These are phyloP conservation scores for Tubosaeta sp. DNA, from an alignment of 768 basidiomycete species.

Conservation along the genomic window DNA sequence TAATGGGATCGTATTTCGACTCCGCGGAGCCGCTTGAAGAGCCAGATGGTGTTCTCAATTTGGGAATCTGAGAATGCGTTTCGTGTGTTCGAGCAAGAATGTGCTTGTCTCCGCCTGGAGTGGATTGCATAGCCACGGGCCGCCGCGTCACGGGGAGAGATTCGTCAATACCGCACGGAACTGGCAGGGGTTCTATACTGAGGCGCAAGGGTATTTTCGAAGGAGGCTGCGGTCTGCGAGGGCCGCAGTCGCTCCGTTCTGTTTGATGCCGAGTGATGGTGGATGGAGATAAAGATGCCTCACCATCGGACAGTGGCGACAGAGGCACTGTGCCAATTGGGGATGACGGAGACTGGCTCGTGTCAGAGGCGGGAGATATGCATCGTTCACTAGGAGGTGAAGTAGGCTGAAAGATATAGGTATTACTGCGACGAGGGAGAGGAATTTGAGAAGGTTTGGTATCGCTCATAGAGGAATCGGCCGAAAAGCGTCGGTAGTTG, in stretches of 20 bases:
- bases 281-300: background rate
- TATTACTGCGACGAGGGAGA: conserved; percentile 8
- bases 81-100: conserved; percentile 7
- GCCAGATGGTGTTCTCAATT: conserved; percentile 23
- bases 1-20: conserved; percentile 3
- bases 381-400: conserved; percentile 10
- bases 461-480: conserved; percentile 25
- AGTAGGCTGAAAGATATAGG: conserved; percentile 10
- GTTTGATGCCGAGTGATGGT: conserved; percentile 7
- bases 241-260: conserved; percentile 33
- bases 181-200: conserved; percentile 19
- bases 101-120: conserved; percentile 8
- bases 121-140: background rate
- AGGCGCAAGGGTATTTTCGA: conserved; percentile 32
- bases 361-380: conserved; percentile 13
- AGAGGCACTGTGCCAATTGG: conserved; percentile 1
- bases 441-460: conserved; percentile 18
- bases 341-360: conserved; percentile 7
- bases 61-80: conserved; percentile 27
- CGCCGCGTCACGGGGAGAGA: background rate
- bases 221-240: conserved; percentile 40
- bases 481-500: conserved; percentile 20
- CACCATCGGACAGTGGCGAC: conserved; percentile 1
- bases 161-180: conserved; percentile 2
- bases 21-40: conserved; percentile 24